Base-by-base conservation (phyloP, 1,284 basidiomycete genomes). In the Cutaneotrichosporon sp. region DNA sequence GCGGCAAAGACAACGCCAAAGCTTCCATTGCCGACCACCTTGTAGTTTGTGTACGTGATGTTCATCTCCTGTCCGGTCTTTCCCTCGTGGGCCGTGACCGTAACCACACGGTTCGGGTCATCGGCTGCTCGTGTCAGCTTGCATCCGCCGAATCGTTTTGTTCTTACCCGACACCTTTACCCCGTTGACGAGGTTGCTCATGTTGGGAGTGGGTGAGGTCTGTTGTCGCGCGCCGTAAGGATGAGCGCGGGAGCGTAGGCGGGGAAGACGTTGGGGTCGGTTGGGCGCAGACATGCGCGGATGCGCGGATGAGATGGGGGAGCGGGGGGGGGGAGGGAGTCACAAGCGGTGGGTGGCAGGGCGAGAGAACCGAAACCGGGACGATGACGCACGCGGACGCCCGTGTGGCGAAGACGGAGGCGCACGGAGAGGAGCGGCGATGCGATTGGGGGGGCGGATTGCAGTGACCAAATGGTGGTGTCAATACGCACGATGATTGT, bases 1-100 rank as follows among this genome's bases (percentile, higher is more conserved):
- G 80, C 80, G 49, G 79, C 90, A 76, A 96, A 98, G 61, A 98
- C 96, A 72, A 98, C 93, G 66, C 96, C 96, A 70, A 98, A 98
- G 56, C 89, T 93, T 74, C 94, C 96, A 72, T 98, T 98, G 55
- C 96, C 94, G 71, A 94, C 89, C 70, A 98, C 90, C 78, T 97
- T 97, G 82, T 90, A 96, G 76, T 89, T 92, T 66, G 90, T 96
- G 79, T 98, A 98, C 45, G 85, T 83, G 68, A 99, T 85, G 66
- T 93, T 88, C 68, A 83, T 82, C 62, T 88, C 86, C 53, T 89
- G 87, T 65, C 89, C 92, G 4, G 87, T 80, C 82, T 92, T 96
- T 76, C 96, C 94, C 70, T 96, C 89, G 60, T 87, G 90, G 59
- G 94, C 94, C 67, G 88, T 81, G 65, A 98, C 94, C 74, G 90